Conservation (phyloP, 2,329 filamentous ascomycete species). For the Colletotrichum sp. region DNA sequence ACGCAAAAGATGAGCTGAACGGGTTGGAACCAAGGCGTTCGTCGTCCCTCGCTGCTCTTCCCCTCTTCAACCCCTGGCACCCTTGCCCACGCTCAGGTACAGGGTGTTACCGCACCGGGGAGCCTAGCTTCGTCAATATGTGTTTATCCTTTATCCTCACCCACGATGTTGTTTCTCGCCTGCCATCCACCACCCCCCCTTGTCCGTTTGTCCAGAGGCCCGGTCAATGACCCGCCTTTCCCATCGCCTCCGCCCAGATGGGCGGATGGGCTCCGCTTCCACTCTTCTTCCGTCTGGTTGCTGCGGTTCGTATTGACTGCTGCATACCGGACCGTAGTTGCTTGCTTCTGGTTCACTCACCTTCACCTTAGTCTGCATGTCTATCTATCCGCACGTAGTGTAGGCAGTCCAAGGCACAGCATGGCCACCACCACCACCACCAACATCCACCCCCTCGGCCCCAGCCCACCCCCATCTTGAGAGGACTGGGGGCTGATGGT, state of each 20-base stretch:
- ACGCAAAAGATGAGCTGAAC: slow-evolving; percentile 10
- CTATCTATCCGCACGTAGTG: neutral
- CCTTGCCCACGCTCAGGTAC: slow-evolving; percentile 22
- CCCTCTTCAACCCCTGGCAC: neutral
- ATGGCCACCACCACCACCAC: neutral
- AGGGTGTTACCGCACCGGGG: slow-evolving; percentile 10
- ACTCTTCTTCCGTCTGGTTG: neutral
- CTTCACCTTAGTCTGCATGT: neutral
- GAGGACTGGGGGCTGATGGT: neutral
- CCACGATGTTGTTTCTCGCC: neutral
- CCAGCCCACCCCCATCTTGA: neutral
- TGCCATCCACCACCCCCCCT: neutral
- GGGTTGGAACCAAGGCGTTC: neutral
- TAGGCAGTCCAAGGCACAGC: neutral
- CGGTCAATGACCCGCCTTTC: slow-evolving; percentile 9
- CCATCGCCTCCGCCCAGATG: slow-evolving; percentile 5
- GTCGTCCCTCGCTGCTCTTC: neutral
- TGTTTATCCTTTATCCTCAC: neutral
- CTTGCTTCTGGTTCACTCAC: neutral
- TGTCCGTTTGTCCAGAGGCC: slow-evolving; percentile 2
- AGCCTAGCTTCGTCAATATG: neutral
- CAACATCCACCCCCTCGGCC: neutral
- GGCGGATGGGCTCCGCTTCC: slow-evolving; percentile 1
- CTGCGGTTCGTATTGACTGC: slow-evolving; percentile 14
- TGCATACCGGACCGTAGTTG: neutral